Evolutionary conservation across 2,329 filamentous ascomycete species (phyloP), one percentile per base, ranked within the genome.

Genomic region (Penicillium palitans): DNA sequence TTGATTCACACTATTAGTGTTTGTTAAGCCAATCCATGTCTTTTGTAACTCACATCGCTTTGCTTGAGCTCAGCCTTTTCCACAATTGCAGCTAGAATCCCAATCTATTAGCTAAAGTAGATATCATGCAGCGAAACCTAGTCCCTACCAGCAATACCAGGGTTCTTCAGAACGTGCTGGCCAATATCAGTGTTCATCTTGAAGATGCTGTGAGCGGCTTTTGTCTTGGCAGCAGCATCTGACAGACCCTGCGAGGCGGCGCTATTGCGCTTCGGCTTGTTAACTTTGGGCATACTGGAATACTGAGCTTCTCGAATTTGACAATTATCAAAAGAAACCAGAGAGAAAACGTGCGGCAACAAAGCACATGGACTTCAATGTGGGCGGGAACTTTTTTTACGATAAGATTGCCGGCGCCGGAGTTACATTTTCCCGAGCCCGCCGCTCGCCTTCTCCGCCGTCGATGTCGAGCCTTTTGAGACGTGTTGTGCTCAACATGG

Each of bases 161-260:
- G 90, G 75, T 96, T 96, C 76, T 96, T 97, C 65, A 98, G 83
- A 61, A 99, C 95, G 76, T 98, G 91, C 72, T 90, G 87, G 68
- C 93, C 92, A 65, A 95, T 85, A 74, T 93, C 86, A 68, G 90
- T 95, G 81, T 96, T 96, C 86, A 97, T 96, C 75, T 96, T 96
- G 85, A 98, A 98, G 76, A 97, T 91, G 69, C 90, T 93, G 79
- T 96, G 92, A 42, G 81, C 80, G 6, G 80, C 78, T 40, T 77
- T 75, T 24, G 79, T 70, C 73, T 85, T 84, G 52, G 76, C 71
- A 42, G 76, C 73, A 39, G 77, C 71, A 59, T 77, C 73, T 12
- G 72, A 70, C 62, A 78, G 68, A 25, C 70, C 70, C 25, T 72
- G 67, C 9, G 73, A 72, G 55, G 78, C 74, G 59, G 77, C 42